Percentiles rank a stretch among this genome's conserved stretches.
phyloP scores from a whole-genome alignment of 176 grass and related monocot species.

The Tuctoria greenei region DNA sequence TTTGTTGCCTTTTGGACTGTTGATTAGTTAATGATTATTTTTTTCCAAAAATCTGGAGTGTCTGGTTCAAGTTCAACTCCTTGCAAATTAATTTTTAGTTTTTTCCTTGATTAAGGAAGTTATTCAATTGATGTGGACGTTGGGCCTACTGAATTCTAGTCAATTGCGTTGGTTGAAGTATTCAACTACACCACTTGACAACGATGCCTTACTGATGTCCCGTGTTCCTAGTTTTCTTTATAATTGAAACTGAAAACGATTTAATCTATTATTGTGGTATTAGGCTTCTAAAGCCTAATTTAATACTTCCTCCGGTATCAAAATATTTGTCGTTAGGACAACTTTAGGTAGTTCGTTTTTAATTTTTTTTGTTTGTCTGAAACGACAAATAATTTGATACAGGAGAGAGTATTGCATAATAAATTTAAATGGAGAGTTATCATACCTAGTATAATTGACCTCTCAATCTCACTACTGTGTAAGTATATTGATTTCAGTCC shows the following conservation, averaged over 20 bases:
- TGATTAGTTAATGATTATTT: not conserved
- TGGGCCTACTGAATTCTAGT: conserved; percentile 3
- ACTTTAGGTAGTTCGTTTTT: no score
- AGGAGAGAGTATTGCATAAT: no score
- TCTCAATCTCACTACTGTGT: not conserved
- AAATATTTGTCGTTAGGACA: no score
- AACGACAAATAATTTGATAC: no score
- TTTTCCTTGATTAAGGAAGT: not conserved
- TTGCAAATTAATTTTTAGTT: conserved; percentile 5
- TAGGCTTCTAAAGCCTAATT: not conserved
- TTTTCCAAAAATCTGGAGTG: not conserved
- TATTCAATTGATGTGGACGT: conserved; percentile 21
- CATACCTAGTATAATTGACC: not conserved
- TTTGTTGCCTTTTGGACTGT: no score
- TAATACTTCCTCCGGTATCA: no score
- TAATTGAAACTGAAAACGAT: no score
- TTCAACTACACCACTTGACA: not conserved
- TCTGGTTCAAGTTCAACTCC: not conserved
- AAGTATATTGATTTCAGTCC: not conserved
- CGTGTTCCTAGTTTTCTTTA: not conserved
- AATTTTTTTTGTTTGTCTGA: no score
- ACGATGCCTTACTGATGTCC: conserved; percentile 2
- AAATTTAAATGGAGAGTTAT: not conserved
- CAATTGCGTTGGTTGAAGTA: conserved; percentile 32
- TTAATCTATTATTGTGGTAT: not conserved